Conservation (phyloP, 768 basidiomycete genomes). For the Suillus alpinus region DNA sequence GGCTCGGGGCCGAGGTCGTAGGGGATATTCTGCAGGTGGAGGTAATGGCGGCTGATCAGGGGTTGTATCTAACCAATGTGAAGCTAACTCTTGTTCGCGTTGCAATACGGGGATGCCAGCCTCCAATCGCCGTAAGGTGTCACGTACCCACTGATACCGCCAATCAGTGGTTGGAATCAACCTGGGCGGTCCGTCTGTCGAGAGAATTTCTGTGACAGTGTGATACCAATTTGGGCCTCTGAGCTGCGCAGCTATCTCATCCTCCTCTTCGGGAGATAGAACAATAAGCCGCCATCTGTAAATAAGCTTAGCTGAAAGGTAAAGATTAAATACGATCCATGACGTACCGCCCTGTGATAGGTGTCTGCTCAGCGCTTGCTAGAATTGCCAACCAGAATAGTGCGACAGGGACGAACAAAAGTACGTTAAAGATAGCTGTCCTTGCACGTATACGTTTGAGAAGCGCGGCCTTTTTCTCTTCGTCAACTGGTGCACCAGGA, state of each 20-base stretch:
- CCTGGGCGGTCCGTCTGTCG: conserved; percentile 55
- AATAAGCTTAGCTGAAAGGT: conserved; percentile 4
- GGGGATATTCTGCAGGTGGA: conserved; percentile 77
- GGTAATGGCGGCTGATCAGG: conserved; percentile 60
- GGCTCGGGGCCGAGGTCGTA: conserved; percentile 80
- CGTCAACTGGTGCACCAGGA: conserved; percentile 44
- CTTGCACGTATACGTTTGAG: conserved; percentile 48
- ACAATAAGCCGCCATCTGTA: conserved; percentile 82
- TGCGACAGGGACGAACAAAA: conserved; percentile 58
- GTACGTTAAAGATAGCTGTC: conserved; percentile 48
- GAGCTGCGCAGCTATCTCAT: conserved; percentile 79
- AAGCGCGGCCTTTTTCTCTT: conserved; percentile 48
- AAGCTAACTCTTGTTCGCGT: conserved; percentile 51
- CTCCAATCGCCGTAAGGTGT: conserved; percentile 78
- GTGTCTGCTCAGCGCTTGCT: conserved; percentile 74
- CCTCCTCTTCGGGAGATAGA: conserved; percentile 90
- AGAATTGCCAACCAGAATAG: conserved; percentile 69
- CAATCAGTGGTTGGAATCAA: conserved; percentile 79
- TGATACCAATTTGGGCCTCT: conserved; percentile 85
- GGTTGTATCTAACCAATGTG: conserved; percentile 54
- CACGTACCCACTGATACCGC: conserved; percentile 85
- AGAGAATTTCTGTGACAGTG: conserved; percentile 77
- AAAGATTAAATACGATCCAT: not conserved
- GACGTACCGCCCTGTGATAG: conserved; percentile 79
- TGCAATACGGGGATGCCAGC: conserved; percentile 65